phyloP scores from a whole-genome alignment of 768 basidiomycete genomes.

The Auricularia cornea region DNA sequence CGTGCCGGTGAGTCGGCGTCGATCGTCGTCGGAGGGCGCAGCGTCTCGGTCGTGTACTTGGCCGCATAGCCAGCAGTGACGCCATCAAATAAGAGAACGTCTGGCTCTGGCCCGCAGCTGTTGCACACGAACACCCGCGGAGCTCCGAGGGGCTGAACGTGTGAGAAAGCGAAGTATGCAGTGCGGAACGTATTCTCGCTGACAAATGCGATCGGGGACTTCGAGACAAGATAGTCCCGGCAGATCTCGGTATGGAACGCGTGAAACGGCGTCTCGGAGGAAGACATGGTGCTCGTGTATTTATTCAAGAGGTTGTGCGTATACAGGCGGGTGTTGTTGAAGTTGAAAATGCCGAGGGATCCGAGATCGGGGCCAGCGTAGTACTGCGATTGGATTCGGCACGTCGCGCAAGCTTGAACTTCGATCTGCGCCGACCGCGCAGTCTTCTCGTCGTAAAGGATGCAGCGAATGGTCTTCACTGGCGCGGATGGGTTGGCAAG shows the following conservation, averaged over 20 bases:
- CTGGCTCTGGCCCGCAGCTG: slow-evolving; percentile 9
- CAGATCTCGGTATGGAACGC: slow-evolving; percentile 6
- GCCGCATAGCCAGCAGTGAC: neutral
- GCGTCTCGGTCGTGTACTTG: neutral
- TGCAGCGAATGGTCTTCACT: neutral
- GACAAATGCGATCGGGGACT: slow-evolving; percentile 1
- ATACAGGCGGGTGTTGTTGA: slow-evolving; percentile 12
- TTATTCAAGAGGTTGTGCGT: slow-evolving; percentile 13
- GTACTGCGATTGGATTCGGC: neutral
- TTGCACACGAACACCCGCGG: slow-evolving; percentile 5
- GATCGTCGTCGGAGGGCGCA: too few species aligned
- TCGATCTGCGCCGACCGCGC: neutral
- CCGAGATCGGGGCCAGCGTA: slow-evolving; percentile 10
- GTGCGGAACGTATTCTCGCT: slow-evolving; percentile 10
- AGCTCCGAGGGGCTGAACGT: slow-evolving; percentile 8
- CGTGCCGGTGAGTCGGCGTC: too few species aligned
- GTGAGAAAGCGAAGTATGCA: slow-evolving; percentile 11
- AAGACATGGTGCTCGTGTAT: slow-evolving; percentile 11
- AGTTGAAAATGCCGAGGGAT: slow-evolving; percentile 10
- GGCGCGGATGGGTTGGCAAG: neutral
- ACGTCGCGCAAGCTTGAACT: neutral
- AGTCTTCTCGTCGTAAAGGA: neutral
- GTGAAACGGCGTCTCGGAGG: slow-evolving; percentile 12
- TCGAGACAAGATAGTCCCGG: slow-evolving; percentile 4
- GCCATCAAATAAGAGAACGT: slow-evolving; percentile 12